These are phyloP conservation scores for Boechera divaricarpa DNA, from an alignment of 345 rosid genomes.

Conservation along the genomic window DNA sequence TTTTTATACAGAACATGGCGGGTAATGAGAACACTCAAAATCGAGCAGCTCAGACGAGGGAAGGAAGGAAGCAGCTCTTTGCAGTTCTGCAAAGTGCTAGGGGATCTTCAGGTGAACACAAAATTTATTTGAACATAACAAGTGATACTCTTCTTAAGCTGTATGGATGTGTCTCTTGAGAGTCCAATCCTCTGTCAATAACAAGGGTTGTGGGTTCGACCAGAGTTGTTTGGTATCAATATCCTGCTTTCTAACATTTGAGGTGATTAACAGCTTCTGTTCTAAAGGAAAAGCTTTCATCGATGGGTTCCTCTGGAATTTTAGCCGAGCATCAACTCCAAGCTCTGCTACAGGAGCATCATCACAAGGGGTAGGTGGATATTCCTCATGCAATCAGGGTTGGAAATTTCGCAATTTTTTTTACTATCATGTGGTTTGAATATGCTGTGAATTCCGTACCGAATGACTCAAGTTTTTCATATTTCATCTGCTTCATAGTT, in stretches of 20 bases:
- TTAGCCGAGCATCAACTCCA: slow-evolving; percentile 99
- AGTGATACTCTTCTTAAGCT: slow-evolving; percentile 18
- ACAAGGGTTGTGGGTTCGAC: slow-evolving; percentile 23
- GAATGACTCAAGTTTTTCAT: slow-evolving; percentile 13
- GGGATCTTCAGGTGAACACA: slow-evolving; percentile 87
- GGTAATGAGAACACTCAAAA: slow-evolving; percentile 69
- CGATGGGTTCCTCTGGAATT: slow-evolving; percentile 95
- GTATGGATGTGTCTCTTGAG: slow-evolving; percentile 7
- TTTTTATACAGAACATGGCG: slow-evolving; percentile 61
- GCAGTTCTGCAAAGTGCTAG: slow-evolving; percentile 97
- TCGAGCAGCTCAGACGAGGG: slow-evolving; percentile 85
- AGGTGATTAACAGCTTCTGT: slow-evolving; percentile 77
- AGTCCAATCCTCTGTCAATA: slow-evolving; percentile 16
- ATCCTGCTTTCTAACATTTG: slow-evolving; percentile 44
- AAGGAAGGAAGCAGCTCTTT: slow-evolving; percentile 97
- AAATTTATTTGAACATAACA: slow-evolving; percentile 26
- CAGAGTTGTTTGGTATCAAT: background rate
- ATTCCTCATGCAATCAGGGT: slow-evolving; percentile 23
- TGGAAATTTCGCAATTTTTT: background rate
- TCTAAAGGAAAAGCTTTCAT: slow-evolving; percentile 88
- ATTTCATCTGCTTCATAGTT: slow-evolving; percentile 22
- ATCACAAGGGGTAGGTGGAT: slow-evolving; percentile 78
- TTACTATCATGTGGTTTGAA: slow-evolving; percentile 16
- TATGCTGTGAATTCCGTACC: slow-evolving; percentile 1
- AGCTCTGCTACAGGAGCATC: slow-evolving; percentile 88